Evolutionary conservation across 2,329 filamentous ascomycete genomes (phyloP).

Genomic region (Lecanosticta acicola): DNA sequence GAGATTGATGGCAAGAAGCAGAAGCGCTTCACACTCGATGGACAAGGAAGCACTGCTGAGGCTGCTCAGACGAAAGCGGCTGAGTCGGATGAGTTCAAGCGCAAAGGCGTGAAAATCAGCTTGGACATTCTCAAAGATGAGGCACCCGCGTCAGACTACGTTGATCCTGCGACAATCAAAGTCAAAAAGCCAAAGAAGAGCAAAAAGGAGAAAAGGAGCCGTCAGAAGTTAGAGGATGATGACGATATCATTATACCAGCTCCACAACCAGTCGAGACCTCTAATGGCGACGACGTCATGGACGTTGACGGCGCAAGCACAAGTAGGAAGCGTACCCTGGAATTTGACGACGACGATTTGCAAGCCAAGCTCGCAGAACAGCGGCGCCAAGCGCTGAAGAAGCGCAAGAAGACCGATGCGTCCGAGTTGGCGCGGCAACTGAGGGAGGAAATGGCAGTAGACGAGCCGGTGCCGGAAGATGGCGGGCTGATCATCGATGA

Average conservation of each 20-base stretch:
- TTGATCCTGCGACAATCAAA: constrained; percentile 80
- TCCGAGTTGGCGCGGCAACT: constrained; percentile 83
- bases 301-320: constrained; percentile 58
- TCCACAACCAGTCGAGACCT: constrained; percentile 23
- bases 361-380: constrained; percentile 82
- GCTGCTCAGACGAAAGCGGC: constrained; percentile 44
- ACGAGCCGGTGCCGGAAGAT: constrained; percentile 50
- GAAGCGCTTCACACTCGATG: constrained; percentile 82
- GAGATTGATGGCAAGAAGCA: constrained; percentile 85
- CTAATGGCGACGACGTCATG: constrained; percentile 53
- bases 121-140: constrained; percentile 66
- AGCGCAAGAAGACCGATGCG: constrained; percentile 78
- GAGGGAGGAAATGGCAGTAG: constrained; percentile 60
- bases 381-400: constrained; percentile 77
- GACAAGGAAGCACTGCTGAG: constrained; percentile 63
- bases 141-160: constrained; percentile 73
- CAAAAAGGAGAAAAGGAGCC: constrained; percentile 64
- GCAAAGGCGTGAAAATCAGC: constrained; percentile 65
- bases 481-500: constrained; percentile 87
- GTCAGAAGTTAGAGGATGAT: constrained; percentile 60
- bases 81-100: constrained; percentile 50
- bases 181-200: constrained; percentile 88
- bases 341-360: constrained; percentile 76
- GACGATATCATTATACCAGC: constrained; percentile 47
- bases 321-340: constrained; percentile 58